Evolutionary conservation across 2,329 filamentous ascomycete genomes (phyloP), one percentile per base, ranked within the genome.

Genomic region (Calonectria honghensis): DNA sequence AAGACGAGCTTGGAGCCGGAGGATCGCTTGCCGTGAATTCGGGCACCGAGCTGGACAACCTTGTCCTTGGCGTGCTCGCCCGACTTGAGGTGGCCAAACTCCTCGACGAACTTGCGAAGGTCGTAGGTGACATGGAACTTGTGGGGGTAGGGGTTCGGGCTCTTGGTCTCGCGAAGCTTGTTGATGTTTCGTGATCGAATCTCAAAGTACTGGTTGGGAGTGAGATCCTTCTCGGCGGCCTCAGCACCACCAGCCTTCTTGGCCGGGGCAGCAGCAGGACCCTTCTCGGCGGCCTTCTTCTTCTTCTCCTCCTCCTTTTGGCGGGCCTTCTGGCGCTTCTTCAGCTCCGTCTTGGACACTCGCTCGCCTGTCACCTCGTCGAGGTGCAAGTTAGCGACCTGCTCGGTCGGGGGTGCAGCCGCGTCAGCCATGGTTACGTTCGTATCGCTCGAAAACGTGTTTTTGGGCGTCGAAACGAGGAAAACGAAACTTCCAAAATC

Each of bases 321-420:
- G 79, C 96, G 93, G 84, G 93, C 91, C 95, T 99, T 99, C 89
- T 96, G 92, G 82, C 96, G 93, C 89, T 95, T 96, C 95, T 99
- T 99, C 85, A 98, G 89, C 88, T 96, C 94, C 20, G 93, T 92
- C 92, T 96, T 96, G 88, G 94, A 96, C 75, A 94, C 85, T 85
- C 87, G 93, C 88, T 99, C 97, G 82, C 97, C 97, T 18, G 97
- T 98, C 77, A 96, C 95, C 83, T 97, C 95, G 85, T 99, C 97
- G 66, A 97, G 91, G 85, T 96, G 91, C 80, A 98, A 90, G 87
- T 96, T 95, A 82, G 91, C 91, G 79, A 93, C 85, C 78, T 91
- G 90, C 77, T 87, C 87, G 69, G 87, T 87, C 59, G 87, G 80
- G 57, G 80, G 80, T 68, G 80, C 84, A 78, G 84, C 82, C 73